Evolutionary conservation across 2,329 filamentous ascomycete genomes (phyloP).

Genomic region (Exophiala viscosa): DNA sequence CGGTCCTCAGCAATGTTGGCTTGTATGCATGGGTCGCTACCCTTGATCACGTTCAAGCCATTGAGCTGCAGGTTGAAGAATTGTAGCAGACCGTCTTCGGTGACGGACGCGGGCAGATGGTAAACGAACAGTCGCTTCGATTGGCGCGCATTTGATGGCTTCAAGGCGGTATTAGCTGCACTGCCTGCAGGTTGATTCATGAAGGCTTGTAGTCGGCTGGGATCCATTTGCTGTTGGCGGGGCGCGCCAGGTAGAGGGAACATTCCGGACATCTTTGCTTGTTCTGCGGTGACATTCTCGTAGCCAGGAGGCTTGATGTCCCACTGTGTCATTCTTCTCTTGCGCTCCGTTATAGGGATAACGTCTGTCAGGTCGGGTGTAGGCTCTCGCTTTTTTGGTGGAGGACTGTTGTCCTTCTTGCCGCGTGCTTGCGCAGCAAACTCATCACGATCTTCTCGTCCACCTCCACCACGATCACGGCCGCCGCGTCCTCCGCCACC

Average conservation of each 20-base stretch:
- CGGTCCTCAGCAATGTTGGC: slow-evolving; percentile 77
- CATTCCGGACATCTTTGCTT: slow-evolving; percentile 98
- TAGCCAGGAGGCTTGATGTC: slow-evolving; percentile 98
- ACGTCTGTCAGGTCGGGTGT: slow-evolving; percentile 91
- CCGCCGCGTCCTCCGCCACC: slow-evolving; percentile 40
- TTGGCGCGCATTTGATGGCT: slow-evolving; percentile 89
- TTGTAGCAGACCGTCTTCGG: slow-evolving; percentile 69
- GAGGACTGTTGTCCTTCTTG: slow-evolving; percentile 65
- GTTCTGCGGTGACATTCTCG: slow-evolving; percentile 95
- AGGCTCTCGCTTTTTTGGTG: slow-evolving; percentile 86
- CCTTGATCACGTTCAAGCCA: slow-evolving; percentile 85
- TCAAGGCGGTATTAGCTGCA: slow-evolving; percentile 57
- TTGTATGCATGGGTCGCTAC: slow-evolving; percentile 76
- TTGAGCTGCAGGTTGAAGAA: slow-evolving; percentile 98
- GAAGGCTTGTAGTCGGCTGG: slow-evolving; percentile 87
- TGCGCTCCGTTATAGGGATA: slow-evolving; percentile 75
- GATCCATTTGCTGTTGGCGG: slow-evolving; percentile 91
- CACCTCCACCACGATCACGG: slow-evolving; percentile 36
- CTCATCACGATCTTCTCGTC: slow-evolving; percentile 50
- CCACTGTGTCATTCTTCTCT: slow-evolving; percentile 95
- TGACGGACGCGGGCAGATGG: slow-evolving; percentile 70
- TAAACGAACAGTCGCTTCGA: slow-evolving; percentile 86
- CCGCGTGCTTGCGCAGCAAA: slow-evolving; percentile 48
- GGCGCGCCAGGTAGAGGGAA: slow-evolving; percentile 95
- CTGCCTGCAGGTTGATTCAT: slow-evolving; percentile 80